phyloP scores from a whole-genome alignment of 129 eudicot species.

The Rutidosis leptorrhynchoides region DNA sequence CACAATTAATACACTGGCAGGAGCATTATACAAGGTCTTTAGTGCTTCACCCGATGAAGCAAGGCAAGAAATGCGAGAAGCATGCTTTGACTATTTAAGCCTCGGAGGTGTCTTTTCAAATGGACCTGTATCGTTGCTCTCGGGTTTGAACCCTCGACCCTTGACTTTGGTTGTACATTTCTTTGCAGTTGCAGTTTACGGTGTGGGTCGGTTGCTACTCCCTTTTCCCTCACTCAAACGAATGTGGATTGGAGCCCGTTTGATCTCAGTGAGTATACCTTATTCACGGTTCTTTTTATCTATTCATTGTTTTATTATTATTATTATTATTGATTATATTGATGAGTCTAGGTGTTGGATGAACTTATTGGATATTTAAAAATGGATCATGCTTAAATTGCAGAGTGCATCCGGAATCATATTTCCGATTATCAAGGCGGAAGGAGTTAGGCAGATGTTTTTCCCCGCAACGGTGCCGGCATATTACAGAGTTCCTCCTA shows the following conservation, averaged over 20 bases:
- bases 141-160: conserved; percentile 85
- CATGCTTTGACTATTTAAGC: conserved; percentile 87
- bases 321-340: too few relatives aligned
- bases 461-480: conserved; percentile 86
- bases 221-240: conserved; percentile 75
- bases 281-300: not conserved
- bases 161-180: conserved; percentile 75
- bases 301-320: not conserved
- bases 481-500: conserved; percentile 67
- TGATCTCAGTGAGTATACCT: conserved; percentile 50
- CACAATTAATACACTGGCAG: conserved; percentile 83
- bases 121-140: conserved; percentile 78
- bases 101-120: conserved; percentile 77
- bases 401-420: conserved; percentile 86
- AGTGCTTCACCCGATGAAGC: conserved; percentile 83
- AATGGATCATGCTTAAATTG: not conserved
- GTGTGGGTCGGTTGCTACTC: conserved; percentile 72
- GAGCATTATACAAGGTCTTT: conserved; percentile 78
- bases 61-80: conserved; percentile 85
- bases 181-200: conserved; percentile 91
- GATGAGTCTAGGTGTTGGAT: conserved; percentile 11
- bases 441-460: conserved; percentile 90
- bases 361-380: not conserved
- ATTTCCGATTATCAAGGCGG: conserved; percentile 79
- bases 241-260: conserved; percentile 70